These are phyloP conservation scores for Tilletia horrida DNA, from an alignment of 1,284 basidiomycete species.

Conservation along the genomic window DNA sequence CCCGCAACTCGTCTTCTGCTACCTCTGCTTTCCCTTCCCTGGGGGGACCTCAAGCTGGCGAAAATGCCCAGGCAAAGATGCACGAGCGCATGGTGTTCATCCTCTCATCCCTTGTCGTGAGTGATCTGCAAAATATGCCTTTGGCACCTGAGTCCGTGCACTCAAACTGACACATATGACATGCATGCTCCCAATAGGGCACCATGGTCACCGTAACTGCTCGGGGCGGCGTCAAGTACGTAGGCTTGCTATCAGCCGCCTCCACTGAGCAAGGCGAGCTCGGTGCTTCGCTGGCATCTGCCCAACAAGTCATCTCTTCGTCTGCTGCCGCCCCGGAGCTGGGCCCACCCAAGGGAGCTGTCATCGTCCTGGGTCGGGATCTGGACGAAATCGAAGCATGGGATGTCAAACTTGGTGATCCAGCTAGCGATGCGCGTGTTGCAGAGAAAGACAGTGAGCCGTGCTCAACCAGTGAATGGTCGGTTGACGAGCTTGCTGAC, in stretches of 20 bases:
- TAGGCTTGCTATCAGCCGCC: conserved; percentile 47
- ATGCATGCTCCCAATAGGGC: conserved; percentile 21
- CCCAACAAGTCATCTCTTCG: conserved; percentile 36
- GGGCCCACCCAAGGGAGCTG: conserved; percentile 34
- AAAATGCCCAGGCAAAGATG: conserved; percentile 33
- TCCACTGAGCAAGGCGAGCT: conserved; percentile 36
- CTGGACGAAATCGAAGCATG: conserved; percentile 37
- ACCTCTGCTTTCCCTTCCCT: conserved; percentile 1
- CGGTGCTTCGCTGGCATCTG: conserved; percentile 39
- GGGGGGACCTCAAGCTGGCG: background rate
- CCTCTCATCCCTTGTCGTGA: conserved; percentile 35
- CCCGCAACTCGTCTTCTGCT: background rate
- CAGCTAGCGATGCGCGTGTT: conserved; percentile 34
- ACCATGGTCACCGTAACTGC: conserved; percentile 42
- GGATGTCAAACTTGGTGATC: conserved; percentile 39
- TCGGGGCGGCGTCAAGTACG: conserved; percentile 37
- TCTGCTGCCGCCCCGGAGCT: conserved; percentile 22
- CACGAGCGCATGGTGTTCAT: conserved; percentile 39
- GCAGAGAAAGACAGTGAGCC: conserved; percentile 29
- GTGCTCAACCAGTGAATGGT: background rate
- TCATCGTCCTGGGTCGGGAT: conserved; percentile 41
- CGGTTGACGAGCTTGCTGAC: background rate
- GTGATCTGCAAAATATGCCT: too few relatives aligned
- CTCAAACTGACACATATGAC: too few relatives aligned
- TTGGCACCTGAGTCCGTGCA: too few relatives aligned